These are phyloP conservation scores for Dryas integrifolia DNA, from an alignment of 331 rosid species.

Conservation along the genomic window DNA sequence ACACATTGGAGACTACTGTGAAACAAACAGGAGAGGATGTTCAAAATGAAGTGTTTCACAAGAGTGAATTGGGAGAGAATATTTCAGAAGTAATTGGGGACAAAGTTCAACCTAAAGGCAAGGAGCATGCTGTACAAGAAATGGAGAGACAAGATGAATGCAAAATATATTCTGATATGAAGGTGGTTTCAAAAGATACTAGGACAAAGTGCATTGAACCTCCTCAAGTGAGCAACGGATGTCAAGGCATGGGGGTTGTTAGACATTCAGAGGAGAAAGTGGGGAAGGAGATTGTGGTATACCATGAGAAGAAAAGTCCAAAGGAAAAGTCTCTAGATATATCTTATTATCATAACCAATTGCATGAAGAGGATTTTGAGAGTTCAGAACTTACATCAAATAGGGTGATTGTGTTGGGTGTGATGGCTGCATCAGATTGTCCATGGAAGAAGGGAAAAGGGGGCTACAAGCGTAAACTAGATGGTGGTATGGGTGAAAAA, in stretches of 20 bases:
- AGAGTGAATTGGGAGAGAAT: slow-evolving; percentile 21
- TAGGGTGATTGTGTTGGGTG: slow-evolving; percentile 46
- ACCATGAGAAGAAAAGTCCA: slow-evolving; percentile 28
- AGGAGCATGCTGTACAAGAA: slow-evolving; percentile 26
- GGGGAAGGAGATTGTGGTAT: slow-evolving; percentile 37
- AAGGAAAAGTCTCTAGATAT: slow-evolving; percentile 19
- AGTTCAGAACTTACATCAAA: slow-evolving; percentile 26
- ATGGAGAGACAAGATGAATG: slow-evolving; percentile 25
- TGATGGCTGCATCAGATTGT: slow-evolving; percentile 62
- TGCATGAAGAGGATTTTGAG: slow-evolving; percentile 31
- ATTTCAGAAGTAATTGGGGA: slow-evolving; percentile 23
- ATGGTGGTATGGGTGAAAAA: slow-evolving; percentile 34
- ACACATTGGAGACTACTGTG: background rate
- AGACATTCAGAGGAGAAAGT: slow-evolving; percentile 29
- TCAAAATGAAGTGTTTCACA: slow-evolving; percentile 26
- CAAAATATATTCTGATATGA: slow-evolving; percentile 24
- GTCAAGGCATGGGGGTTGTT: background rate
- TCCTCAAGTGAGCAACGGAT: slow-evolving; percentile 27
- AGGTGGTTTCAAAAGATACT: slow-evolving; percentile 18
- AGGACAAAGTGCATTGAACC: slow-evolving; percentile 16
- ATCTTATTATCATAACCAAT: slow-evolving; percentile 10
- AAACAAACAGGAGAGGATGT: slow-evolving; percentile 35
- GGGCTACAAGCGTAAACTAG: slow-evolving; percentile 23
- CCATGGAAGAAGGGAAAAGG: slow-evolving; percentile 49
- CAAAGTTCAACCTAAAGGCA: slow-evolving; percentile 22